These are phyloP conservation scores for Naegleria fowleri DNA, from an alignment of 208 protist species.

Conservation along the genomic window DNA sequence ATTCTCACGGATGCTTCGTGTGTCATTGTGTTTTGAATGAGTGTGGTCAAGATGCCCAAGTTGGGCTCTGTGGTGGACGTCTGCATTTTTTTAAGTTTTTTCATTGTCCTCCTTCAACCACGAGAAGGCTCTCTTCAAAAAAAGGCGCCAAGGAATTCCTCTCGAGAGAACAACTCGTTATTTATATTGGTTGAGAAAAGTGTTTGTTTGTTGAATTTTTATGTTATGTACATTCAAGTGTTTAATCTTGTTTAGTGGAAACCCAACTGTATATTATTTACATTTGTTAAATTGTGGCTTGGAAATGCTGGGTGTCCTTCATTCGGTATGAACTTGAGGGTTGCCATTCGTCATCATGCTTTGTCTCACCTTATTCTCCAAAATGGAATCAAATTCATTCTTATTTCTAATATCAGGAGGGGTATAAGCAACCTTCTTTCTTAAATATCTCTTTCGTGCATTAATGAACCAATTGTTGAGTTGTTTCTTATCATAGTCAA, in stretches of 20 bases:
- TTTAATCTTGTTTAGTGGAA: no score
- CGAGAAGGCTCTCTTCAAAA: no score
- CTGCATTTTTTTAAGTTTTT: neutral
- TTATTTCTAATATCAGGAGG: neutral
- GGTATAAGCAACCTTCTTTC: conserved; percentile 19
- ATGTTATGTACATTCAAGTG: no score
- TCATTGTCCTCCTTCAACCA: neutral
- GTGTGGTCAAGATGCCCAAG: neutral
- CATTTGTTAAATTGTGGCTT: no score
- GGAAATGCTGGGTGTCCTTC: no score
- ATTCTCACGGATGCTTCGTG: neutral
- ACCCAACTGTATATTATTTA: no score
- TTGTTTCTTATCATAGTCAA: conserved; percentile 37
- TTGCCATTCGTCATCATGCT: neutral
- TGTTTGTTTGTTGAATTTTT: no score
- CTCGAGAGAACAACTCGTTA: no score
- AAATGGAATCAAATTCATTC: neutral
- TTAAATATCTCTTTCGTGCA: conserved; percentile 37
- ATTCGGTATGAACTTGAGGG: no score
- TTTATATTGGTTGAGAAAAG: no score
- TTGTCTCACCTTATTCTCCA: neutral
- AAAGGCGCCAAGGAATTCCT: no score
- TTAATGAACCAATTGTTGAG: conserved; percentile 53
- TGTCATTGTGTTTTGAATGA: neutral
- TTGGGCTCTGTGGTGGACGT: neutral